Percentiles rank a stretch among this genome's conserved stretches.
Evolutionary conservation across 192 early-diverging fungal species (phyloP).

Genomic region (Mortierella alpina): DNA sequence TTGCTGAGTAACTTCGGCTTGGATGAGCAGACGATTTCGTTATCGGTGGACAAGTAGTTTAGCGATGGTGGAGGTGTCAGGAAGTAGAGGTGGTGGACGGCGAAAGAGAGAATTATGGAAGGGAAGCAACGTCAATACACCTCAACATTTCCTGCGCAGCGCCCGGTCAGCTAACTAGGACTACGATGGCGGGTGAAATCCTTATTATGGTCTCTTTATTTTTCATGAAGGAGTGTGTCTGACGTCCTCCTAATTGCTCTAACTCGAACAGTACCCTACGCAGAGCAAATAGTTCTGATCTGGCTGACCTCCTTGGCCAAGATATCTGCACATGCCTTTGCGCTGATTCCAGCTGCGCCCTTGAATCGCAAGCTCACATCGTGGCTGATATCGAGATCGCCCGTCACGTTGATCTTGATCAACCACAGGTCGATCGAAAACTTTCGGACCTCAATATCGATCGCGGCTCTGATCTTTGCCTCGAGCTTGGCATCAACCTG

Average conservation of each 20-base stretch:
- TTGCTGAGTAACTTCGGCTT: no score
- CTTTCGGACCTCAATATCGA: constrained; percentile 32
- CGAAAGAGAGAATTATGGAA: no score
- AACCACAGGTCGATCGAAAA: constrained; percentile 25
- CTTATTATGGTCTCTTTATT: no score
- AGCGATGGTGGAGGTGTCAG: no score
- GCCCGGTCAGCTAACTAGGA: no score
- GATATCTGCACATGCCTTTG: constrained; percentile 19
- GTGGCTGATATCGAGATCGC: constrained; percentile 28
- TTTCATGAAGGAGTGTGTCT: no score
- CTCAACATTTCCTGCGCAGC: no score
- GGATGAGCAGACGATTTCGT: no score
- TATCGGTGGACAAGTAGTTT: no score
- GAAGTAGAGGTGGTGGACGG: no score
- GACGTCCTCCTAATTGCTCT: not conserved
- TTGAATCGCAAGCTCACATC: constrained; percentile 10
- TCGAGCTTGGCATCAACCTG: constrained; percentile 16
- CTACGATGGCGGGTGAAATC: no score
- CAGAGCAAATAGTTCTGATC: constrained; percentile 23
- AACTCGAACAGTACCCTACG: not conserved
- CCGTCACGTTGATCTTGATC: constrained; percentile 19
- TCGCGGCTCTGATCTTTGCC: constrained; percentile 17
- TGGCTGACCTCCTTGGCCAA: constrained; percentile 27
- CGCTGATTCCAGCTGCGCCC: constrained; percentile 9
- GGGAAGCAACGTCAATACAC: no score